These are phyloP conservation scores for Cyberlindnera meyerae DNA, from an alignment of 805 yeast genomes.

Conservation along the genomic window DNA sequence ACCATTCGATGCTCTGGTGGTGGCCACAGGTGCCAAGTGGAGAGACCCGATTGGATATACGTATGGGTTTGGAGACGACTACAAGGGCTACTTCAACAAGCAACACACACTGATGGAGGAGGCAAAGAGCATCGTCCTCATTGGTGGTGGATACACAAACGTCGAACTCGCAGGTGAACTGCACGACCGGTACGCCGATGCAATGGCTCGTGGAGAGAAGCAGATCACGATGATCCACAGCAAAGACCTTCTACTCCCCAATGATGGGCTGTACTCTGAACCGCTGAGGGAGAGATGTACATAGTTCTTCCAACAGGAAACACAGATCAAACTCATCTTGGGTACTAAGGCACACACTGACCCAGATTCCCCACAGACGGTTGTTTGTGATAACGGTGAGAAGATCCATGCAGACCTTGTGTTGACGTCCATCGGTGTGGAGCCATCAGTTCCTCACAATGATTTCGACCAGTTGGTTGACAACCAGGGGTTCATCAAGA, in stretches of 20 bases:
- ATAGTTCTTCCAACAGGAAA: conserved; percentile 10
- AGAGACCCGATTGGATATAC: conserved; percentile 24
- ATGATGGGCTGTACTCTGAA: conserved; percentile 10
- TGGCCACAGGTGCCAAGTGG: conserved; percentile 31
- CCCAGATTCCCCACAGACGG: not conserved
- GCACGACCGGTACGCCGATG: conserved; percentile 18
- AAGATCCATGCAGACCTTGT: conserved; percentile 20
- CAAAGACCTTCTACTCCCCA: conserved; percentile 9
- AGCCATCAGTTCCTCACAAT: conserved; percentile 21
- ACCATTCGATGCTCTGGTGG: conserved; percentile 23
- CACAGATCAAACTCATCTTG: conserved; percentile 18
- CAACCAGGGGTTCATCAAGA: conserved; percentile 17
- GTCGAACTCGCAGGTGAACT: conserved; percentile 32
- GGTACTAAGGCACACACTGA: conserved; percentile 7
- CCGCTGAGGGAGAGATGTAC: conserved; percentile 18
- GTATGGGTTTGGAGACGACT: conserved; percentile 12
- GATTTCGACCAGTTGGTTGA: conserved; percentile 10
- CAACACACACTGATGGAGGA: conserved; percentile 14
- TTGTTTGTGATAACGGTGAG: conserved; percentile 5
- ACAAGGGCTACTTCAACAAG: conserved; percentile 12
- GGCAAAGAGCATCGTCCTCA: conserved; percentile 20
- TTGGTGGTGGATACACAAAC: conserved; percentile 32
- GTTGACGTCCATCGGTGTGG: conserved; percentile 17
- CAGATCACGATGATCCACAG: conserved; percentile 19
- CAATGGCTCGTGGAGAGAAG: conserved; percentile 13